Conservation (phyloP, 2,329 filamentous ascomycete genomes). For the Fusarium verticillioides region DNA sequence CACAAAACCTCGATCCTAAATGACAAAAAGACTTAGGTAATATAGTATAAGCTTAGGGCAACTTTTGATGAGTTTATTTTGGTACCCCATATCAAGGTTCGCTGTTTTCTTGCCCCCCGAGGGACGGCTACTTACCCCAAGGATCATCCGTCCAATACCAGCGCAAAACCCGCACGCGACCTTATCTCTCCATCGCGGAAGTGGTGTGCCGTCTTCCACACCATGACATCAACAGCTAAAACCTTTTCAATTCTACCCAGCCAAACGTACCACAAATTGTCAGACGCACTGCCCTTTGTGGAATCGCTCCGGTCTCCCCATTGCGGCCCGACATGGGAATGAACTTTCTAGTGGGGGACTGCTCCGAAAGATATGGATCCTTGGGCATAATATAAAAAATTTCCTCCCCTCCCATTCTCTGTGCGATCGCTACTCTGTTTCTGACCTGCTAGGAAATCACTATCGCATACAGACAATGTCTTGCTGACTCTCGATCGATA, state of each 20-base stretch:
- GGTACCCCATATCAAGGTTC: no score
- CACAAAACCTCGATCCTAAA: no score
- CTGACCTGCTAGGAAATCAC: not conserved
- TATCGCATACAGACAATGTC: conserved; percentile 19
- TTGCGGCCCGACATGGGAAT: conserved; percentile 35
- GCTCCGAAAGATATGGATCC: conserved; percentile 19
- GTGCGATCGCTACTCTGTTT: not conserved
- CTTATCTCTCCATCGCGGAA: conserved; percentile 27
- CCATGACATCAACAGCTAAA: conserved; percentile 35
- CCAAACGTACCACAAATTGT: conserved; percentile 32
- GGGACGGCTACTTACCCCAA: not conserved
- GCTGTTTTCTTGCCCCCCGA: no score
- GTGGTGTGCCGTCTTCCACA: conserved; percentile 26
- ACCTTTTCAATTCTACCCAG: conserved; percentile 1
- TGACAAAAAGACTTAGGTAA: no score
- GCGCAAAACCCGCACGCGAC: conserved; percentile 18
- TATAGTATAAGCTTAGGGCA: no score
- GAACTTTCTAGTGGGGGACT: conserved; percentile 15
- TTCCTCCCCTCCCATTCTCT: not conserved
- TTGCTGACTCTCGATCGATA: conserved; percentile 36
- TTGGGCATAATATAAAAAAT: conserved; percentile 26
- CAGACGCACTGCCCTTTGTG: conserved; percentile 21
- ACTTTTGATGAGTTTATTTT: no score
- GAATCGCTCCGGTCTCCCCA: conserved; percentile 29
- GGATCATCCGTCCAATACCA: conserved; percentile 10